A percentile compares a stretch with the other conserved stretches of the same genome.
These are phyloP conservation scores for Cutaneotrichosporon dermatis DNA, from an alignment of 1,284 basidiomycete species.

Conservation along the genomic window DNA sequence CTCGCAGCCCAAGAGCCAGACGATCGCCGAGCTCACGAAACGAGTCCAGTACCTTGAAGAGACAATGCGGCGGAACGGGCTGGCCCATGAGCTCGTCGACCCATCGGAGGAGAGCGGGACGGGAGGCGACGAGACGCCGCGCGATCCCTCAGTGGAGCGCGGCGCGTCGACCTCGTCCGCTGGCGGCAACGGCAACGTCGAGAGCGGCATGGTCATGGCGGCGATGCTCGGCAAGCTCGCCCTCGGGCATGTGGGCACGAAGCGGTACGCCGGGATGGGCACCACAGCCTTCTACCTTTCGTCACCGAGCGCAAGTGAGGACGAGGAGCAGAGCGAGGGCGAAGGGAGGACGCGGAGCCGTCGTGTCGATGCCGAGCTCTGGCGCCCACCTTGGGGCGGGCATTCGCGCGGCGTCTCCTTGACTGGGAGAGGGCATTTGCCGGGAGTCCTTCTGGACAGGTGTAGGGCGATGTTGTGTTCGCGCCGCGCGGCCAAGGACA, in stretches of 20 bases:
- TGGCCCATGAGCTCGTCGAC: constrained; percentile 9
- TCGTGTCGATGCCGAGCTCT: constrained; percentile 4
- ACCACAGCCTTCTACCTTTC: constrained; percentile 21
- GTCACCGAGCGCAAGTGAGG: constrained; percentile 9
- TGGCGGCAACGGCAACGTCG: background rate
- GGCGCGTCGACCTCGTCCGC: background rate
- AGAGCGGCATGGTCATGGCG: constrained; percentile 16
- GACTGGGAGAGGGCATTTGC: constrained; percentile 12
- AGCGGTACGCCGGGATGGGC: constrained; percentile 16
- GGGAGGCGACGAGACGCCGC: background rate
- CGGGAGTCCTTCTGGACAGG: constrained; percentile 16
- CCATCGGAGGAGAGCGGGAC: background rate
- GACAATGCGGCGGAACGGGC: constrained; percentile 11
- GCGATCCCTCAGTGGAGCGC: background rate
- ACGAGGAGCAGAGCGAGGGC: constrained; percentile 9
- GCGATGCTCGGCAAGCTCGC: constrained; percentile 19
- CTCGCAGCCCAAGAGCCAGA: constrained; percentile 16
- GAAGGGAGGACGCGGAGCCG: background rate
- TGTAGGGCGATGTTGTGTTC: constrained; percentile 14
- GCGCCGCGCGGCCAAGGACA: constrained; percentile 15
- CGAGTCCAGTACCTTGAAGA: constrained; percentile 18
- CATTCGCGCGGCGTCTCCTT: constrained; percentile 8
- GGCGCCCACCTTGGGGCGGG: constrained; percentile 13
- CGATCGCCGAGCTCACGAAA: constrained; percentile 17
- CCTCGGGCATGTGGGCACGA: constrained; percentile 14